These are phyloP conservation scores for Litsea cubeba DNA, from an alignment of 164 flowering plant genomes.

Conservation along the genomic window DNA sequence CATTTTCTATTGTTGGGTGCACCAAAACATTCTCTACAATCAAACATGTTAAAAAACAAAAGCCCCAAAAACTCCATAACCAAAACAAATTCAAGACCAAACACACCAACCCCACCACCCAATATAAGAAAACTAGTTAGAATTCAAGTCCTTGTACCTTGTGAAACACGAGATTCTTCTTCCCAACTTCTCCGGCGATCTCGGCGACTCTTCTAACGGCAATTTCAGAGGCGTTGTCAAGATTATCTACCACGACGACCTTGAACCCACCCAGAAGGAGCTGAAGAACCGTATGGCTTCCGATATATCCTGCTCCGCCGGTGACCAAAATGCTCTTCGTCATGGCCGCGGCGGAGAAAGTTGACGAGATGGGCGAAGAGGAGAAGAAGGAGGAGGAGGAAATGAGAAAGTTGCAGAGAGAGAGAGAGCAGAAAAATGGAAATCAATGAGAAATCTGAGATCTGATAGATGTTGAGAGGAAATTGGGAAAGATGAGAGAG, in stretches of 20 bases:
- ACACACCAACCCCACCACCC: too few relatives aligned
- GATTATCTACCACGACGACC: constrained; percentile 70
- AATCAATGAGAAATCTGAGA: neutral
- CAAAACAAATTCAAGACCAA: too few relatives aligned
- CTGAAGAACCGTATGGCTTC: constrained; percentile 90
- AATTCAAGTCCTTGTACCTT: constrained; percentile 31
- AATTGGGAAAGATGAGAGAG: too few relatives aligned
- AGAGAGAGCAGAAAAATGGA: neutral
- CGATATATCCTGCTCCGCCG: constrained; percentile 97
- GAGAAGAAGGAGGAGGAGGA: too few relatives aligned
- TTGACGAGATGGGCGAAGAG: too few relatives aligned
- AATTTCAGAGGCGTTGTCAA: constrained; percentile 72
- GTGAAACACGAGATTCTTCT: constrained; percentile 67
- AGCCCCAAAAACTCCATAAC: neutral
- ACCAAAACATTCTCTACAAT: neutral
- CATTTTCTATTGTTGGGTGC: neutral
- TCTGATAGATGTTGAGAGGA: neutral
- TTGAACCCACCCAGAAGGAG: constrained; percentile 63
- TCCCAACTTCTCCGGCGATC: constrained; percentile 60
- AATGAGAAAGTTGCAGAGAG: neutral
- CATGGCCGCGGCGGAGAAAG: constrained; percentile 5
- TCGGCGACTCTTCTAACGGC: constrained; percentile 55
- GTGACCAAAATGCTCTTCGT: constrained; percentile 64
- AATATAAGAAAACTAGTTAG: neutral
- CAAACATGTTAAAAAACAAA: neutral